Evolutionary conservation across 192 early-diverging fungal genomes (phyloP).

Genomic region (Piromyces sp.): DNA sequence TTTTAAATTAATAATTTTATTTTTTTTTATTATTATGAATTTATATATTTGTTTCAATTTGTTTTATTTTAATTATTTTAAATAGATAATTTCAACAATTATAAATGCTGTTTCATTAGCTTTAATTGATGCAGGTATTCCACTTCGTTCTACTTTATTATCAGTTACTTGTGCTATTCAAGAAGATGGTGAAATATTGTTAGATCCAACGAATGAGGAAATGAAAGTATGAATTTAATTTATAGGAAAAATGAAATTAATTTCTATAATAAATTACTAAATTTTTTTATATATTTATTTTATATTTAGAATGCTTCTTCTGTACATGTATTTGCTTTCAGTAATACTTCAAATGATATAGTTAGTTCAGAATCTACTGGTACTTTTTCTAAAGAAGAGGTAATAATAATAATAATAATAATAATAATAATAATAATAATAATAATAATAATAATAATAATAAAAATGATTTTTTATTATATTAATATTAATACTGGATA

Average conservation of each 20-base stretch:
- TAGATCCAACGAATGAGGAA: conserved; percentile 72
- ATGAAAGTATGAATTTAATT: conserved; percentile 20
- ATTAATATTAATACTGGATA: too few relatives aligned
- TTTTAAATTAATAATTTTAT: neutral
- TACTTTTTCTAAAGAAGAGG: neutral
- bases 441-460: too few relatives aligned
- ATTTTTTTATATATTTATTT: too few relatives aligned
- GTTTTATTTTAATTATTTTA: neutral
- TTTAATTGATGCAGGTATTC: conserved; percentile 77
- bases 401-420: too few relatives aligned
- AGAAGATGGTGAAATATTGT: conserved; percentile 27
- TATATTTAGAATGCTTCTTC: neutral
- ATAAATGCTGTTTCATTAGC: conserved; percentile 74
- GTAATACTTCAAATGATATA: neutral
- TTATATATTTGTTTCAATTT: neutral
- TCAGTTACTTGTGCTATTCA: conserved; percentile 54
- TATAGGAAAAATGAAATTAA: too few relatives aligned
- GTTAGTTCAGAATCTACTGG: neutral
- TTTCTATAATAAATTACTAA: too few relatives aligned
- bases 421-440: too few relatives aligned
- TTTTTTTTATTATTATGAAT: neutral
- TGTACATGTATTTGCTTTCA: neutral
- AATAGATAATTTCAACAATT: conserved; percentile 48
- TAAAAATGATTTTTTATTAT: too few relatives aligned
- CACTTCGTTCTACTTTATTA: conserved; percentile 49